phyloP scores from a whole-genome alignment of 192 early-diverging fungal genomes.

The Coemansia biformis region DNA sequence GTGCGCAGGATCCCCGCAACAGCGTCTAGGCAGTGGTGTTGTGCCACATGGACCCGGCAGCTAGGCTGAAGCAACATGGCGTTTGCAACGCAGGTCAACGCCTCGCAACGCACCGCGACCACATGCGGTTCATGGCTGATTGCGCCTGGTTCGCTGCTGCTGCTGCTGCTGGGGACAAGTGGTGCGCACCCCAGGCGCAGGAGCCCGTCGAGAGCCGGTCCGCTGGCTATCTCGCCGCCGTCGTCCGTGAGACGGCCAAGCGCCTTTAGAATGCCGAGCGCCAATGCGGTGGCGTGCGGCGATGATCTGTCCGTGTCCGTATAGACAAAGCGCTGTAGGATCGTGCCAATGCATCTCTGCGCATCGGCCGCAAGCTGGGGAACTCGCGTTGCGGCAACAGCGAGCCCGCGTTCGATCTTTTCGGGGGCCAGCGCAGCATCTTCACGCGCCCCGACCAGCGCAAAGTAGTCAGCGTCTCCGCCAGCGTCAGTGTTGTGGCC shows the following conservation, averaged over 20 bases:
- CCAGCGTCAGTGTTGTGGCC: no score
- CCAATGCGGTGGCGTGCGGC: conserved; percentile 14
- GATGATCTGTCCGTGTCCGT: conserved; percentile 21
- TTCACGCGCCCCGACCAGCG: conserved; percentile 4
- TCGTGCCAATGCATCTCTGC: not conserved
- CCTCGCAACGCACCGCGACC: no score
- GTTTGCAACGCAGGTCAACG: conserved; percentile 43
- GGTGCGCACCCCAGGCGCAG: conserved; percentile 21
- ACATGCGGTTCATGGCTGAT: no score
- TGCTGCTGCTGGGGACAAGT: no score
- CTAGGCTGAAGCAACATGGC: conserved; percentile 32
- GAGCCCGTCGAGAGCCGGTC: conserved; percentile 14
- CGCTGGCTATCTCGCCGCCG: conserved; percentile 15
- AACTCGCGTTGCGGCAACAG: conserved; percentile 4
- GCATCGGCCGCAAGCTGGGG: conserved; percentile 1
- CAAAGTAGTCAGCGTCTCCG: conserved; percentile 43
- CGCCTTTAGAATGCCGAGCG: conserved; percentile 27
- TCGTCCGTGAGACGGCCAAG: conserved; percentile 20
- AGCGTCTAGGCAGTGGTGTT: conserved; percentile 6
- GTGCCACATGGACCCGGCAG: conserved; percentile 10
- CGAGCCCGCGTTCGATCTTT: conserved; percentile 26
- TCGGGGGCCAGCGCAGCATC: not conserved
- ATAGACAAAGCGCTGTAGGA: conserved; percentile 37
- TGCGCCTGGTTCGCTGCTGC: no score
- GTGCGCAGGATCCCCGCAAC: conserved; percentile 7